Base-by-base conservation (phyloP, 2,329 filamentous ascomycete species). In the Fusarium tanahbumbuense region DNA sequence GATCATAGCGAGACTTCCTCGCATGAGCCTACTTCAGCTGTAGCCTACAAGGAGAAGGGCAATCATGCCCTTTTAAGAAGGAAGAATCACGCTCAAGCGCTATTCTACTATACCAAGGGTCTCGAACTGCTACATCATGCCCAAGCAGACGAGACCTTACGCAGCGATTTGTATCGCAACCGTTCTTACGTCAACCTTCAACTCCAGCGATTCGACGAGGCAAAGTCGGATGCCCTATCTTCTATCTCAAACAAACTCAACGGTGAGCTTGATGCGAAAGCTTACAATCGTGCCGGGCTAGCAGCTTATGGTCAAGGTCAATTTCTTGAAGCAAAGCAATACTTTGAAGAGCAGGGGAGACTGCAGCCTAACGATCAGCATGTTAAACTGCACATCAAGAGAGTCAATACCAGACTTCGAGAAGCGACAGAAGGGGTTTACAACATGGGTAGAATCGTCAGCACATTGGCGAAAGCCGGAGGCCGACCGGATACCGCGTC, bases 131-230 rank as follows among this genome's bases (percentile, higher is more conserved):
- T 28, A 15, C 64, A 48, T 0, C 16, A 23, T 10, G 37, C 3
- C n/a, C 60, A 65, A 42, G 28, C 12, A 4, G 47, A 52, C 13
- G 23, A 56, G 0, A 68, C 73, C 18, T 15, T 79, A 13, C 67
- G 72, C 2, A 74, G 74, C 20, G 81, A 83, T 60, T 74, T 79
- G 5, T 53, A 56, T 4, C 75, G 78, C 27, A 80, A 79, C 13
- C 73, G 78, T 11, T 73, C 78, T 1, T 71, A 78, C 16, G 76
- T 75, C 45, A 78, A 79, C 32, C 67, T 82, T 41, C 45, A 79
- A 8, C 53, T 80, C 0, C 64, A 72, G 5, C 76, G 74, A 32
- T 73, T 74, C 4, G 78, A 80, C n/a, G 76, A 79, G 50, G 75
- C 78, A 18, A 73, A 62, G 6, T 22, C 61, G 0, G 78, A 80